Conservation (phyloP, 2,329 filamentous ascomycete genomes). For the Pseudogymnoascus sp. region DNA sequence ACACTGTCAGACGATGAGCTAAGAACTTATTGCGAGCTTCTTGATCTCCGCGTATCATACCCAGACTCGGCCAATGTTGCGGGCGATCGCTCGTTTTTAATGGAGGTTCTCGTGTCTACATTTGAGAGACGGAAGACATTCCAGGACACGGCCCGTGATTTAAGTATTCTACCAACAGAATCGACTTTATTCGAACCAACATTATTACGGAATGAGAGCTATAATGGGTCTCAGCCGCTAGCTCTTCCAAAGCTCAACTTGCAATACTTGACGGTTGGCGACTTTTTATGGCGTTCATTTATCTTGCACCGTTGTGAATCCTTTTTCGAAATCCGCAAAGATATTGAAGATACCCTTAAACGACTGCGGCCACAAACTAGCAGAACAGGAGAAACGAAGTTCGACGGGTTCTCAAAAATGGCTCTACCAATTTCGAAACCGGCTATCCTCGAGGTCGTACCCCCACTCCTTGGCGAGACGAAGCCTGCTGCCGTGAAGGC, state of each 20-base stretch:
- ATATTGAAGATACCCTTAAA: slow-evolving; percentile 76
- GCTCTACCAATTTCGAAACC: slow-evolving; percentile 79
- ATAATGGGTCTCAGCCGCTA: slow-evolving; percentile 78
- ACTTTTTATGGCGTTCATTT: slow-evolving; percentile 95
- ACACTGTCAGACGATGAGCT: slow-evolving; percentile 69
- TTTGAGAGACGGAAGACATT: slow-evolving; percentile 77
- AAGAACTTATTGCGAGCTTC: slow-evolving; percentile 54
- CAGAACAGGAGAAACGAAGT: slow-evolving; percentile 58
- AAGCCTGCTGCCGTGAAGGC: slow-evolving; percentile 78
- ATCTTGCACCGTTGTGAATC: slow-evolving; percentile 82
- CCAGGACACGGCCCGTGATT: slow-evolving; percentile 64
- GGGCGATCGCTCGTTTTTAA: slow-evolving; percentile 54
- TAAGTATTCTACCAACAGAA: slow-evolving; percentile 80
- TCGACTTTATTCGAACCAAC: slow-evolving; percentile 68
- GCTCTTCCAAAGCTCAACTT: slow-evolving; percentile 91
- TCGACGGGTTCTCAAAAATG: slow-evolving; percentile 86
- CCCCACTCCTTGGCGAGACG: slow-evolving; percentile 72
- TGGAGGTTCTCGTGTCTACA: slow-evolving; percentile 64
- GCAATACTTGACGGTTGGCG: slow-evolving; percentile 88
- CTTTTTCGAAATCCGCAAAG: slow-evolving; percentile 87
- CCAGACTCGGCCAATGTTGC: slow-evolving; percentile 60
- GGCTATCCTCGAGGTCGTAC: slow-evolving; percentile 77
- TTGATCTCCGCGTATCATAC: slow-evolving; percentile 78
- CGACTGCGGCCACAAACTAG: slow-evolving; percentile 64
- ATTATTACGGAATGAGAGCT: slow-evolving; percentile 72